Evolutionary conservation across 331 rosid species (phyloP).

Genomic region (Cydonia oblonga): DNA sequence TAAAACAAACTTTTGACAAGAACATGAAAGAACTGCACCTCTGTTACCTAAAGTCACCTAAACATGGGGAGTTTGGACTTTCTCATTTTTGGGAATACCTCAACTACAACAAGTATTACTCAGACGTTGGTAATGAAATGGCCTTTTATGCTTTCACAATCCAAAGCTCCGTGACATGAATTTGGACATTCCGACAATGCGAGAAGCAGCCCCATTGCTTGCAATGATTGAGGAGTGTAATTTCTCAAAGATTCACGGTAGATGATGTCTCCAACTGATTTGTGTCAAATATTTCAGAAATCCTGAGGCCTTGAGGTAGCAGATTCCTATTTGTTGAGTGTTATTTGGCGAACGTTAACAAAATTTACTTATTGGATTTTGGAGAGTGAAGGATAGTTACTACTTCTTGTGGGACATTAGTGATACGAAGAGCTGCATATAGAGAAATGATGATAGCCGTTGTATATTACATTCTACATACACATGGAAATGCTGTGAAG

Average conservation of each 20-base stretch:
- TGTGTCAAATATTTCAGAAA: neutral
- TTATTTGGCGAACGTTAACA: neutral
- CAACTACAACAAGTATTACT: slow-evolving; percentile 57
- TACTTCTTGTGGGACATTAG: neutral
- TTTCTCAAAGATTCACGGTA: neutral
- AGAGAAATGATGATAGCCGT: neutral
- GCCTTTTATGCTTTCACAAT: slow-evolving; percentile 21
- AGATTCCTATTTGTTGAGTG: neutral
- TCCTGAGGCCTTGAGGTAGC: neutral
- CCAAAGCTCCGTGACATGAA: neutral
- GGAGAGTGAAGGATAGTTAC: neutral
- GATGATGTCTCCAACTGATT: neutral
- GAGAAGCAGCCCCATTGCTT: neutral
- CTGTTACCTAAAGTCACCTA: slow-evolving; percentile 58
- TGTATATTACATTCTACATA: neutral
- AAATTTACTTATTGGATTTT: neutral
- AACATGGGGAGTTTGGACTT: slow-evolving; percentile 49
- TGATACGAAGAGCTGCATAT: neutral
- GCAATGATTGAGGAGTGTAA: neutral
- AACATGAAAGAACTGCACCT: slow-evolving; percentile 58
- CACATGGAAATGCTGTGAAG: too few species aligned
- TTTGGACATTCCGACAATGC: neutral
- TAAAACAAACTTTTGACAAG: slow-evolving; percentile 58
- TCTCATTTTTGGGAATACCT: slow-evolving; percentile 82
- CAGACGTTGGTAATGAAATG: slow-evolving; percentile 32